phyloP scores from a whole-genome alignment of 2,329 filamentous ascomycete genomes.

The Penicillium sp. region DNA sequence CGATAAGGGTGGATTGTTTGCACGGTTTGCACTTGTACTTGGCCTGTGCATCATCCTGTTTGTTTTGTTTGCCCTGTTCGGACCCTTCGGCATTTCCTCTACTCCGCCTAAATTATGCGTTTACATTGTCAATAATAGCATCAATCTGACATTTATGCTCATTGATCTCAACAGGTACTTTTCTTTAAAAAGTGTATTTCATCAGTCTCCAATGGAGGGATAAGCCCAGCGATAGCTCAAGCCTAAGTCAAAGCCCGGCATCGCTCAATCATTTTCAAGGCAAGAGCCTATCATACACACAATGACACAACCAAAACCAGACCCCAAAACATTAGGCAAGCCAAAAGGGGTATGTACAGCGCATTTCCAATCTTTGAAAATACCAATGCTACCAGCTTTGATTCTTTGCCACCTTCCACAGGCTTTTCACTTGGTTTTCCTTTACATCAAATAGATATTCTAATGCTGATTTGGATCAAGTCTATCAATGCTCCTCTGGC shows the following conservation, averaged over 20 bases:
- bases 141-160: no score
- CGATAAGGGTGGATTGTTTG: neutral
- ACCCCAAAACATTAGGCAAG: slow-evolving; percentile 19
- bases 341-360: slow-evolving; percentile 19
- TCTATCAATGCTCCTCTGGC: slow-evolving; percentile 60
- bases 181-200: no score
- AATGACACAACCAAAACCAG: slow-evolving; percentile 17
- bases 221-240: neutral
- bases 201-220: neutral
- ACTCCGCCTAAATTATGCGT: neutral
- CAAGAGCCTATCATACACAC: neutral
- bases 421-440: neutral
- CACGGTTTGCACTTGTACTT: neutral
- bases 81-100: no score
- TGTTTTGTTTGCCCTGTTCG: neutral
- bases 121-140: no score
- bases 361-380: neutral
- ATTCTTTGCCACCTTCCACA: neutral
- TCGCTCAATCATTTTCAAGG: neutral
- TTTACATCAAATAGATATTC: neutral
- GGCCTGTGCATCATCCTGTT: neutral
- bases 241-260: neutral
- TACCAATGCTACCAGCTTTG: neutral
- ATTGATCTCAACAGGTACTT: no score
- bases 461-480: slow-evolving; percentile 28